Conservation (phyloP, 2,329 filamentous ascomycete species). For the Botryotinia calthae region DNA sequence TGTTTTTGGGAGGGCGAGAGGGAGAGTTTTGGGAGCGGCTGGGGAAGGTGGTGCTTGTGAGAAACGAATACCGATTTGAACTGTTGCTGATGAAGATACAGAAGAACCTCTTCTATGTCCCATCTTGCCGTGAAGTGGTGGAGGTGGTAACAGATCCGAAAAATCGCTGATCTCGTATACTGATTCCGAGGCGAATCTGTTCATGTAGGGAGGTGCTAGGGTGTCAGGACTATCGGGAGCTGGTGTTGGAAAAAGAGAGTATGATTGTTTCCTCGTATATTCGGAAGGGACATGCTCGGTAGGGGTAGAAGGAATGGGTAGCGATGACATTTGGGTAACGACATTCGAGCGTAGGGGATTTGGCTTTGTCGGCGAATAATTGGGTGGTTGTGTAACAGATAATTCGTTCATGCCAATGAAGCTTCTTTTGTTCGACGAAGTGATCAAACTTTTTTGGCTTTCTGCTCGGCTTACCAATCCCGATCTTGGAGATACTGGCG, state of each 20-base stretch:
- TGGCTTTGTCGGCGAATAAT: conserved; percentile 20
- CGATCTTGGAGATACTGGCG: conserved; percentile 24
- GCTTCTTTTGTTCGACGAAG: conserved; percentile 29
- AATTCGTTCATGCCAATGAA: conserved; percentile 31
- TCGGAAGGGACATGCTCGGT: neutral
- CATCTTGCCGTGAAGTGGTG: conserved; percentile 23
- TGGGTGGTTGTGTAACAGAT: conserved; percentile 19
- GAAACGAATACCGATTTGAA: conserved; percentile 68
- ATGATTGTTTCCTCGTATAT: conserved; percentile 33
- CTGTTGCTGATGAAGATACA: conserved; percentile 62
- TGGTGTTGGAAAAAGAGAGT: conserved; percentile 34
- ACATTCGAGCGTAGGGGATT: conserved; percentile 21
- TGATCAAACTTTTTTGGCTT: conserved; percentile 30
- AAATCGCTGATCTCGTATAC: conserved; percentile 36
- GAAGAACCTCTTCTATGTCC: conserved; percentile 55
- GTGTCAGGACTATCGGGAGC: conserved; percentile 23
- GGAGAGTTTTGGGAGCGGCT: conserved; percentile 21
- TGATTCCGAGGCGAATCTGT: conserved; percentile 25
- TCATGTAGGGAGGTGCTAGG: neutral
- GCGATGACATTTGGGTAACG: conserved; percentile 10
- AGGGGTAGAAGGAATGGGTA: neutral
- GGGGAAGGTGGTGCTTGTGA: conserved; percentile 47
- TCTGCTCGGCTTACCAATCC: conserved; percentile 24
- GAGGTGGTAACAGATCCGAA: conserved; percentile 29
- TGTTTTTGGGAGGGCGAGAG: conserved; percentile 37